Base-by-base conservation (phyloP, 2,329 filamentous ascomycete species). In the Dothideomycetes sp. region DNA sequence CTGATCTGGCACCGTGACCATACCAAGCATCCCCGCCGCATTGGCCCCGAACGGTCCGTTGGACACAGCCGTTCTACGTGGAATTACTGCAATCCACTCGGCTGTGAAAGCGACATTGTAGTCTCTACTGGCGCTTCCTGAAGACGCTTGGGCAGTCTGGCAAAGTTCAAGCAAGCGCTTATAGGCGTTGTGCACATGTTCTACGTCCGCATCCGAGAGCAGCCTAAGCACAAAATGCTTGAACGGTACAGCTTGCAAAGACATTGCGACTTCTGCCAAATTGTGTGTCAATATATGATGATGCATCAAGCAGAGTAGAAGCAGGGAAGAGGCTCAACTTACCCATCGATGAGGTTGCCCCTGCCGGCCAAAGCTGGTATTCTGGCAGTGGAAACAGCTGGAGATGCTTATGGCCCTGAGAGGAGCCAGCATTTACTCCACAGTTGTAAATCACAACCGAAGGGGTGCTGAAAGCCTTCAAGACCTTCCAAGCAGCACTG, bases 371-470 rank as follows among this genome's bases (percentile, higher is more conserved):
- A 10, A 51, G 17, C 8, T 32, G 20, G 25, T 51, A 47, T 0
- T 39, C 43, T 2, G n/a, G 61, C 35, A 53, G 50, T 0, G 56
- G 60, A 34, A 67, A 58, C 1, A 68, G 41, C 44, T 69, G 65
- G 44, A 67, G 50, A 50, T 69, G 65, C 47, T 68, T 69, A 49
- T 69, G 65, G 3, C 63, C 63, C 41, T 65, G 59, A 11, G 59
- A 64, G 1, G 55, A 60, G 15, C 65, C 66, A 35, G 60, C 61
- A 18, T 65, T 60, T 27, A 62, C 59, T 10, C 66, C 66, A 36
- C 65, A 67, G 45, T 69, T 69, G 50, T 63, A 68, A 24, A 69
- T 63, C 35, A 62, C 53, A 51, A 68, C 58, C 19, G 59, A 58
- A 17, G 45, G 43, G 3, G 46, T 41, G 31, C 45, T 28, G 22